Evolutionary conservation across 1,284 basidiomycete species (phyloP).

Genomic region (Entoloma clypeatum): DNA sequence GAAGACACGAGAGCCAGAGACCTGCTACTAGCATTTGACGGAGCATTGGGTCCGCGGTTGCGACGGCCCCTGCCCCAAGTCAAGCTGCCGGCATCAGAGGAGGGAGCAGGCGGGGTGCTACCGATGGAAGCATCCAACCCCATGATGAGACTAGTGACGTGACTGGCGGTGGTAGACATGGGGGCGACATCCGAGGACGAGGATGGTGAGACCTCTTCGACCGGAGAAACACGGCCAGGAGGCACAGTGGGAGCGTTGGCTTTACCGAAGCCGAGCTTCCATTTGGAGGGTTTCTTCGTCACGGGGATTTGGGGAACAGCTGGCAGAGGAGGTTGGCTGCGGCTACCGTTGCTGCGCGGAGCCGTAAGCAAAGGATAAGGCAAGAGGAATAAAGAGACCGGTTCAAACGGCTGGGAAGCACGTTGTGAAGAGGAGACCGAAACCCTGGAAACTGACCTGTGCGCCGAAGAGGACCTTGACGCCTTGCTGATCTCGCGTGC

Average conservation of each 20-base stretch:
- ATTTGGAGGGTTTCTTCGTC: slow-evolving; percentile 74
- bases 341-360: slow-evolving; percentile 18
- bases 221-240: slow-evolving; percentile 35
- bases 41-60: slow-evolving; percentile 23
- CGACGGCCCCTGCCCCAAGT: slow-evolving; percentile 41
- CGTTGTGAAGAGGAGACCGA: slow-evolving; percentile 23
- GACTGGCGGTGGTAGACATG: slow-evolving; percentile 60
- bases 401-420: slow-evolving; percentile 34
- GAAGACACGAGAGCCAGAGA: slow-evolving; percentile 27
- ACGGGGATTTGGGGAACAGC: slow-evolving; percentile 31
- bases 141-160: slow-evolving; percentile 69
- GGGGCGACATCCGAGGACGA: slow-evolving; percentile 25
- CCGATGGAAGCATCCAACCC: slow-evolving; percentile 48
- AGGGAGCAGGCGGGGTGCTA: slow-evolving; percentile 22
- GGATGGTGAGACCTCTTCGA: slow-evolving; percentile 39
- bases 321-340: slow-evolving; percentile 17
- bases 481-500: slow-evolving; percentile 79
- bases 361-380: slow-evolving; percentile 33
- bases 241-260: slow-evolving; percentile 36
- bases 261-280: slow-evolving; percentile 75
- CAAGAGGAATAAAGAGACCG: slow-evolving; percentile 38
- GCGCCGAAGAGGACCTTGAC: slow-evolving; percentile 36
- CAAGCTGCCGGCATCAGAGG: slow-evolving; percentile 28
- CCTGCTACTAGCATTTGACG: slow-evolving; percentile 24
- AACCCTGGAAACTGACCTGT: slow-evolving; percentile 28